Percentiles rank a stretch among this genome's conserved stretches.
phyloP scores from a whole-genome alignment of 2,329 filamentous ascomycete genomes.

The Berkeleyomyces rouxiae region DNA sequence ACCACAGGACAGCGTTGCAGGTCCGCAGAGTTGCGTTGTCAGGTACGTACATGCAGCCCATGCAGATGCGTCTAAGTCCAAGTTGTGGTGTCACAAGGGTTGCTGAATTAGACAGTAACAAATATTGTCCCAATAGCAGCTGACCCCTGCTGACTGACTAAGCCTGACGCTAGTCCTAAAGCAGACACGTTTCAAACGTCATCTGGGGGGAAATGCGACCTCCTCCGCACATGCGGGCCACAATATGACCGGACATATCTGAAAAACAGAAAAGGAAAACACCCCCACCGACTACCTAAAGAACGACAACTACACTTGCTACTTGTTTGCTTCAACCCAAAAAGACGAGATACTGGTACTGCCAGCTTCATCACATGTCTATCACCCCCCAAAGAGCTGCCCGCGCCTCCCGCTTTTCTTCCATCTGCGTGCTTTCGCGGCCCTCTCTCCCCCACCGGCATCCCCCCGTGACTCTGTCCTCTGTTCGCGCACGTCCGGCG shows the following conservation, averaged over 20 bases:
- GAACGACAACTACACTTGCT: too few relatives aligned
- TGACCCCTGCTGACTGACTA: neutral
- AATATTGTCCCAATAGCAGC: too few relatives aligned
- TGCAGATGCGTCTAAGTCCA: neutral
- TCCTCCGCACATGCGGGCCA: neutral
- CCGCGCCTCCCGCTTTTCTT: neutral
- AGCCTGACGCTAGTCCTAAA: neutral
- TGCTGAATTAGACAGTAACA: neutral
- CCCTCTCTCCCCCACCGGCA: too few relatives aligned
- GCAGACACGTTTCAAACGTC: slow-evolving; percentile 6
- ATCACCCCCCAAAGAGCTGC: neutral
- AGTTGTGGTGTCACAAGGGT: neutral
- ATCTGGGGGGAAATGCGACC: neutral
- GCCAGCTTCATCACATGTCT: neutral
- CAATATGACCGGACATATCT: neutral
- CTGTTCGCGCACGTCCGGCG: neutral
- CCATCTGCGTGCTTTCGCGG: too few relatives aligned
- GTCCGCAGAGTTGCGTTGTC: neutral
- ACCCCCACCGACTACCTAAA: neutral
- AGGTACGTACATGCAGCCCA: neutral
- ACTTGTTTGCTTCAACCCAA: too few relatives aligned
- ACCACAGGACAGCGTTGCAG: neutral
- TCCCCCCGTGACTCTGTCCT: too few relatives aligned
- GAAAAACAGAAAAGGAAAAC: neutral
- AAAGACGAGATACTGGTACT: neutral